These are phyloP conservation scores for Colletotrichum higginsianum DNA, from an alignment of 2,329 filamentous ascomycete genomes.

Conservation along the genomic window DNA sequence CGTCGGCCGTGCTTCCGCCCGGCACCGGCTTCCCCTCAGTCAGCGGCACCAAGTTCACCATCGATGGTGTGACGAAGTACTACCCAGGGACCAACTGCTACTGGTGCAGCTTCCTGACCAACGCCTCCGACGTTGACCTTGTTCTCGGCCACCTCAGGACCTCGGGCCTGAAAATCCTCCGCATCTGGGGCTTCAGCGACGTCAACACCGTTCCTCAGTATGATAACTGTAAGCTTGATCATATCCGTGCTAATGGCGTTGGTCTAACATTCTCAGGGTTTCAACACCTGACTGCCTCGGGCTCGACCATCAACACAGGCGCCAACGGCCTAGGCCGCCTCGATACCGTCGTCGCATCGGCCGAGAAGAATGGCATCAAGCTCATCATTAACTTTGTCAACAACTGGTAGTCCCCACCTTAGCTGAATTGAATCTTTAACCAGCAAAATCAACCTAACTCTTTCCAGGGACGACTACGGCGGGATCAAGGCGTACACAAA, in stretches of 20 bases:
- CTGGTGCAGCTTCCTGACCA: slow-evolving; percentile 69
- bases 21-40: slow-evolving; percentile 44
- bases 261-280: slow-evolving; percentile 49
- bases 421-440: not conserved
- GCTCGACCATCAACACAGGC: slow-evolving; percentile 73
- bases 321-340: slow-evolving; percentile 71
- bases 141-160: slow-evolving; percentile 62
- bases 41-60: slow-evolving; percentile 55
- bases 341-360: slow-evolving; percentile 73
- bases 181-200: slow-evolving; percentile 76
- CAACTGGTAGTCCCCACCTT: slow-evolving; percentile 65
- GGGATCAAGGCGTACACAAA: slow-evolving; percentile 74
- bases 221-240: slow-evolving; percentile 54
- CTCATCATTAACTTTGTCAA: slow-evolving; percentile 78
- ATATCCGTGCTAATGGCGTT: not conserved
- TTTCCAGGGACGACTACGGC: slow-evolving; percentile 68
- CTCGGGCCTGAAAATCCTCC: slow-evolving; percentile 69
- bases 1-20: slow-evolving; percentile 37
- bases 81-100: slow-evolving; percentile 71
- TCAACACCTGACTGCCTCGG: slow-evolving; percentile 64
- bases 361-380: slow-evolving; percentile 72
- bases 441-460: not conserved
- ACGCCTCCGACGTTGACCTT: slow-evolving; percentile 70
- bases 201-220: slow-evolving; percentile 57
- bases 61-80: slow-evolving; percentile 63